Conservation (phyloP, 2,329 filamentous ascomycete species). For the Daldinia sp. region DNA sequence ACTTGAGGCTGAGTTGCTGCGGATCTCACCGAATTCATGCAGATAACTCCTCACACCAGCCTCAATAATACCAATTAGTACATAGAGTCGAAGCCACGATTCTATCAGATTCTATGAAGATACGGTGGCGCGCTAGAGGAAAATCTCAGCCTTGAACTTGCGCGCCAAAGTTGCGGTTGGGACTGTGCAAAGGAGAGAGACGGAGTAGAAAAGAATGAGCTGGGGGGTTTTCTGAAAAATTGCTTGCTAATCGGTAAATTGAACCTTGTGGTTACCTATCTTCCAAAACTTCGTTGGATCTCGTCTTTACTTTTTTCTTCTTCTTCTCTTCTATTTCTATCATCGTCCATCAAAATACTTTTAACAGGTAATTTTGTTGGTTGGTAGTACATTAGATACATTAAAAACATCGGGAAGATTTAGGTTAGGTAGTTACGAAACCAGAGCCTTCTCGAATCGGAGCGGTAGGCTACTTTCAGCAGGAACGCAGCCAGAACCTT, state of each 20-base stretch:
- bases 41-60: slow-evolving; percentile 30
- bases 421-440: slow-evolving; percentile 3
- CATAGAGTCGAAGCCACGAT: slow-evolving; percentile 49
- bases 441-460: slow-evolving; percentile 48
- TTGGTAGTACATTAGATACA: slow-evolving; percentile 5
- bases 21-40: background rate
- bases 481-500: slow-evolving; percentile 43
- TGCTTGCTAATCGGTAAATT: slow-evolving; percentile 23
- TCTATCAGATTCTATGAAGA: slow-evolving; percentile 53
- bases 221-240: slow-evolving; percentile 8
- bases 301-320: background rate
- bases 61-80: slow-evolving; percentile 42
- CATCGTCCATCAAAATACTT: background rate
- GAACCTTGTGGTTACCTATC: slow-evolving; percentile 7
- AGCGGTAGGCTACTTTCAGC: slow-evolving; percentile 38
- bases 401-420: background rate
- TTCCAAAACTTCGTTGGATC: background rate
- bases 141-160: slow-evolving; percentile 48
- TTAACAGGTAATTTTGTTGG: slow-evolving; percentile 11
- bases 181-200: background rate
- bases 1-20: slow-evolving; percentile 42
- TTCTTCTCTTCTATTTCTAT: slow-evolving; percentile 16
- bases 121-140: slow-evolving; percentile 48
- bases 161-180: slow-evolving; percentile 8
- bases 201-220: slow-evolving; percentile 19